Percentiles rank a stretch among this genome's conserved stretches.
Conservation (phyloP, 768 basidiomycete species). For the Russula ochroleuca region DNA sequence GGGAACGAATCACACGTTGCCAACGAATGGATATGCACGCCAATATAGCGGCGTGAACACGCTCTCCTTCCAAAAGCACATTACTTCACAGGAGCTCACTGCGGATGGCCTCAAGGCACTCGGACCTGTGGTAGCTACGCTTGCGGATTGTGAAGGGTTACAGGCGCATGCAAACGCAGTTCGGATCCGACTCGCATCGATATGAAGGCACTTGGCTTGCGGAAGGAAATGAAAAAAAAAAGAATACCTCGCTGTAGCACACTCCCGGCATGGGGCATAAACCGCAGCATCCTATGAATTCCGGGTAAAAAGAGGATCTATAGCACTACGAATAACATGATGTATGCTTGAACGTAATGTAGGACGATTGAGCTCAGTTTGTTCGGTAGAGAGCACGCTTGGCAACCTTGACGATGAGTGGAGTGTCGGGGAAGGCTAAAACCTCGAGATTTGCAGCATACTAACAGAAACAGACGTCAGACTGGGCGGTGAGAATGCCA, state of each 20-base stretch:
- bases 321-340: constrained; percentile 26
- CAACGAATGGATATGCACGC: constrained; percentile 93
- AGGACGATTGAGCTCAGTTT: constrained; percentile 47
- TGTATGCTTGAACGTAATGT: constrained; percentile 20
- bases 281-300: background rate
- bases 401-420: constrained; percentile 88
- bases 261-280: background rate
- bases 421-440: constrained; percentile 91
- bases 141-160: constrained; percentile 94
- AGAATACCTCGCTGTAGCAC: background rate
- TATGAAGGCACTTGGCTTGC: background rate
- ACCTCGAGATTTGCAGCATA: constrained; percentile 88
- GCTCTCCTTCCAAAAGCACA: constrained; percentile 95
- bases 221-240: background rate
- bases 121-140: constrained; percentile 81
- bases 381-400: constrained; percentile 89
- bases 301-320: constrained; percentile 17
- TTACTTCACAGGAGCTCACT: constrained; percentile 93
- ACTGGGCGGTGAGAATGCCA: constrained; percentile 15
- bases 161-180: constrained; percentile 97
- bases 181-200: constrained; percentile 59
- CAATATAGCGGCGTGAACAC: constrained; percentile 99
- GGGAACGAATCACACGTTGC: constrained; percentile 97
- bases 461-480: constrained; percentile 38
- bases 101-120: constrained; percentile 66